A percentile compares a stretch with the other conserved stretches of the same genome.
These are phyloP conservation scores for Lecanicillium sp. DNA, from an alignment of 2,329 filamentous ascomycete genomes.

Conservation along the genomic window DNA sequence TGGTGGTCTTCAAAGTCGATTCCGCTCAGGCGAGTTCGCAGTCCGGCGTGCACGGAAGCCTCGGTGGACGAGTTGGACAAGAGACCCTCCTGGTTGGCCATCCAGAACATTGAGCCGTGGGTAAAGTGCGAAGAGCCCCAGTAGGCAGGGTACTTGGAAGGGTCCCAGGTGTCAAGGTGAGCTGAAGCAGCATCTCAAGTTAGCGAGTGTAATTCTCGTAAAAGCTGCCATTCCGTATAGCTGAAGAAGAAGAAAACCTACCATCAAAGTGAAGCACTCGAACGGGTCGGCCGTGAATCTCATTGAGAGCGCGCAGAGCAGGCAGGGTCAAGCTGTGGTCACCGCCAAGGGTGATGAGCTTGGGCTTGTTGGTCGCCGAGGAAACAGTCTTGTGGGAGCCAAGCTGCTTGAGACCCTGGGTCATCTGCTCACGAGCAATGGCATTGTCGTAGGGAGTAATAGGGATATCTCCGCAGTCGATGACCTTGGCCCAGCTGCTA, in stretches of 20 bases:
- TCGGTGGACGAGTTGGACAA: conserved; percentile 56
- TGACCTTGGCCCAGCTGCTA: conserved; percentile 68
- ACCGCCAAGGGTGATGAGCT: conserved; percentile 62
- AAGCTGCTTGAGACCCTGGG: conserved; percentile 66
- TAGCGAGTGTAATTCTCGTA: no score
- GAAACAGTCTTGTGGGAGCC: conserved; percentile 30
- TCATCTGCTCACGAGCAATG: conserved; percentile 77
- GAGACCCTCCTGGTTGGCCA: conserved; percentile 72
- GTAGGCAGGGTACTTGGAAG: conserved; percentile 66
- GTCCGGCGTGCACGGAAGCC: conserved; percentile 69
- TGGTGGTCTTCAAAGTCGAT: conserved; percentile 57
- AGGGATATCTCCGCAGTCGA: conserved; percentile 89
- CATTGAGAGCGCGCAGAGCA: conserved; percentile 56
- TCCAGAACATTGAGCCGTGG: conserved; percentile 89
- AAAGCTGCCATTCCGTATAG: background rate
- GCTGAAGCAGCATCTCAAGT: no score
- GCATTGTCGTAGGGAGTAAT: conserved; percentile 80
- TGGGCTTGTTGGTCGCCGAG: conserved; percentile 32
- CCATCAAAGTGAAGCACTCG: conserved; percentile 67
- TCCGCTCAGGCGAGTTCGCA: conserved; percentile 66
- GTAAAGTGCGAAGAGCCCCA: conserved; percentile 64
- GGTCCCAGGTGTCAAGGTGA: conserved; percentile 82
- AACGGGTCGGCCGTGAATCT: conserved; percentile 52
- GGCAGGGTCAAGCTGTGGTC: conserved; percentile 66
- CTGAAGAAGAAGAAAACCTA: conserved; percentile 10